Percentiles rank a stretch among this genome's conserved stretches.
These are phyloP conservation scores for Malus fusca DNA, from an alignment of 306 rosid species.

Conservation along the genomic window DNA sequence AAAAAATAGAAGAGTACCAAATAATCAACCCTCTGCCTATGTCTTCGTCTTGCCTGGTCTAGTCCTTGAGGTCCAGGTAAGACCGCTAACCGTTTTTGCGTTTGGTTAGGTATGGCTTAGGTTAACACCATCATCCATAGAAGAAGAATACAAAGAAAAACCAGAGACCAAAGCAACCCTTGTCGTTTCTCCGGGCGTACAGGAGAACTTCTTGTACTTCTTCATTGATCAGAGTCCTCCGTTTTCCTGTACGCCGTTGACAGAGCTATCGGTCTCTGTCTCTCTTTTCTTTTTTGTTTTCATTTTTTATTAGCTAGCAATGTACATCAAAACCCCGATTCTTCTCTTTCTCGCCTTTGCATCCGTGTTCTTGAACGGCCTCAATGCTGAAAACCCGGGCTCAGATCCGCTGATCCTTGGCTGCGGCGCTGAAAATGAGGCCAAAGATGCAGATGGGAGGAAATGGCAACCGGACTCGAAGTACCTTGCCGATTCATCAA, in stretches of 20 bases:
- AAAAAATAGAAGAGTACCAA: not conserved
- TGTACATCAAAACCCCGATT: slow-evolving; percentile 18
- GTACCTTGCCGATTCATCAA: slow-evolving; percentile 9
- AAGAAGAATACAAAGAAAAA: slow-evolving; percentile 2
- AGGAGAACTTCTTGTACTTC: slow-evolving; percentile 15
- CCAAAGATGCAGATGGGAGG: slow-evolving; percentile 30
- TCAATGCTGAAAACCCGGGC: not conserved
- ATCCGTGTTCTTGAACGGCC: not conserved
- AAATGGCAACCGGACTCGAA: slow-evolving; percentile 33
- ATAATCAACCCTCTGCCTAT: not conserved
- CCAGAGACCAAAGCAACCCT: not conserved
- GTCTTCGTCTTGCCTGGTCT: slow-evolving; percentile 31
- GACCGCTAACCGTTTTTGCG: slow-evolving; percentile 10
- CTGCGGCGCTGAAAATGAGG: slow-evolving; percentile 23
- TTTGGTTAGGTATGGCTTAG: slow-evolving; percentile 23
- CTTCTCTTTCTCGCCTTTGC: slow-evolving; percentile 10
- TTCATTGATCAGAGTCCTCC: not conserved
- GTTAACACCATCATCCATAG: not conserved
- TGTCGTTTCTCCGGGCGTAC: slow-evolving; percentile 29
- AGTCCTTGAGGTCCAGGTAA: slow-evolving; percentile 28
- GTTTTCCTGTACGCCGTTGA: slow-evolving; percentile 54
- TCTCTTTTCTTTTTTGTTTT: not conserved
- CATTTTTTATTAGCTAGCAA: slow-evolving; percentile 1
- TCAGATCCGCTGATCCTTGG: slow-evolving; percentile 21
- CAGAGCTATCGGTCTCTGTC: not conserved